These are phyloP conservation scores for Pythium brassicae DNA, from an alignment of 352 stramenopile species.

Conservation along the genomic window DNA sequence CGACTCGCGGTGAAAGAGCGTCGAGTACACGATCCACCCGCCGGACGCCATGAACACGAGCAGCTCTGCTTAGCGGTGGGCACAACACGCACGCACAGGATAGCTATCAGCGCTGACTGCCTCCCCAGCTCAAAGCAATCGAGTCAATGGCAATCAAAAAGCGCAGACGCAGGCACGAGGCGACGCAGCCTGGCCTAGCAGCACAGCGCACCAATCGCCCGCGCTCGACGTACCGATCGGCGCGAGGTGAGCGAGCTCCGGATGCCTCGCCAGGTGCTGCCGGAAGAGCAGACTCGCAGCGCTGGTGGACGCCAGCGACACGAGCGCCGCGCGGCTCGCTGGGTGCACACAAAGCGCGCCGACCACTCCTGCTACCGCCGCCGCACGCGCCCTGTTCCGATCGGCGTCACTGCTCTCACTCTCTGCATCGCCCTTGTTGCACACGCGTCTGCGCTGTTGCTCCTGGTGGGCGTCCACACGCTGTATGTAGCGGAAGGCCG, in stretches of 20 bases:
- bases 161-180: neutral
- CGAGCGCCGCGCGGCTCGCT: conserved; percentile 32
- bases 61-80: conserved; percentile 29
- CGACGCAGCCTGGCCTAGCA: too few species aligned
- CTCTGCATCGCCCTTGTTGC: too few species aligned
- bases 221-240: conserved; percentile 21
- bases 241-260: conserved; percentile 24
- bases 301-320: conserved; percentile 52
- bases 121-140: too few species aligned
- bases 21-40: conserved; percentile 62
- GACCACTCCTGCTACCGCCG: conserved; percentile 28
- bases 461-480: conserved; percentile 5
- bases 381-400: conserved; percentile 15
- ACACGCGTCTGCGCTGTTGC: neutral
- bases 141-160: neutral
- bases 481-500: conserved; percentile 41
- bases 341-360: conserved; percentile 29
- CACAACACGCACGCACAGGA: neutral
- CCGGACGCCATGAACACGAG: conserved; percentile 41
- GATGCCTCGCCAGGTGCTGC: conserved; percentile 22
- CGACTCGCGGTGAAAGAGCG: conserved; percentile 53
- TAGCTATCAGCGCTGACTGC: too few species aligned
- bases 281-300: conserved; percentile 34
- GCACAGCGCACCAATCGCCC: too few species aligned
- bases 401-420: neutral